Evolutionary conservation across 768 basidiomycete genomes (phyloP).

Genomic region (Podaxis sp.): DNA sequence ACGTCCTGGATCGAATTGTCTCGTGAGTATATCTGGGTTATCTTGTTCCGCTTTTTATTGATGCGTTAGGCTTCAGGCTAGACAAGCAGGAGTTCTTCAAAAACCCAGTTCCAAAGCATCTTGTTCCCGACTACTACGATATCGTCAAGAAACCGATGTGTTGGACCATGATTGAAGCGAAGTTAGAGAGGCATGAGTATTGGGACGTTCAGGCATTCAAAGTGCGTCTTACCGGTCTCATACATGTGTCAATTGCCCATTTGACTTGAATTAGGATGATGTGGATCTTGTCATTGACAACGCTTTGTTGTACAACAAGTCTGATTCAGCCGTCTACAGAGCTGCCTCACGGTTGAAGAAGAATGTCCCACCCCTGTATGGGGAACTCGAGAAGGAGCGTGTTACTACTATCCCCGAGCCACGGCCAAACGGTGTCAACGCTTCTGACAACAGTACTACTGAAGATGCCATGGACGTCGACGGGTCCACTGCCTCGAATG

Average conservation of each 20-base stretch:
- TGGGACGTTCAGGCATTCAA: conserved; percentile 75
- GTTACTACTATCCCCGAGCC: not conserved
- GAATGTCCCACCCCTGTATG: conserved; percentile 38
- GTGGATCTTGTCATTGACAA: conserved; percentile 83
- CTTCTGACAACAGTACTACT: not conserved
- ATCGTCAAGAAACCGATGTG: conserved; percentile 87
- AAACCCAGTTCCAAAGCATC: conserved; percentile 73
- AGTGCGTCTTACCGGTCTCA: conserved; percentile 34
- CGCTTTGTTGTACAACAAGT: conserved; percentile 82
- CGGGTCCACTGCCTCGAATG: not conserved
- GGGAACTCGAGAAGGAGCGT: conserved; percentile 37
- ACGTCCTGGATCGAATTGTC: conserved; percentile 69
- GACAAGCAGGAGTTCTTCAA: conserved; percentile 79
- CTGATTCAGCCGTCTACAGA: conserved; percentile 69
- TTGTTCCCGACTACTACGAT: conserved; percentile 91
- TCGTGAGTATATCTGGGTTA: conserved; percentile 44
- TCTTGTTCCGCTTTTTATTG: not conserved
- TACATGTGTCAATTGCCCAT: not conserved
- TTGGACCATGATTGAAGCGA: conserved; percentile 78
- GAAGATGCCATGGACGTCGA: conserved; percentile 6
- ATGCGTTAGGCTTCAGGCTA: conserved; percentile 40
- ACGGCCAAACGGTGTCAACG: not conserved
- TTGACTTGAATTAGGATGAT: conserved; percentile 57
- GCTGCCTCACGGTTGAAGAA: conserved; percentile 63
- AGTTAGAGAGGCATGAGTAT: conserved; percentile 82